Evolutionary conservation across 2,329 filamentous ascomycete species (phyloP).

Genomic region (Hypoxylon sp.): DNA sequence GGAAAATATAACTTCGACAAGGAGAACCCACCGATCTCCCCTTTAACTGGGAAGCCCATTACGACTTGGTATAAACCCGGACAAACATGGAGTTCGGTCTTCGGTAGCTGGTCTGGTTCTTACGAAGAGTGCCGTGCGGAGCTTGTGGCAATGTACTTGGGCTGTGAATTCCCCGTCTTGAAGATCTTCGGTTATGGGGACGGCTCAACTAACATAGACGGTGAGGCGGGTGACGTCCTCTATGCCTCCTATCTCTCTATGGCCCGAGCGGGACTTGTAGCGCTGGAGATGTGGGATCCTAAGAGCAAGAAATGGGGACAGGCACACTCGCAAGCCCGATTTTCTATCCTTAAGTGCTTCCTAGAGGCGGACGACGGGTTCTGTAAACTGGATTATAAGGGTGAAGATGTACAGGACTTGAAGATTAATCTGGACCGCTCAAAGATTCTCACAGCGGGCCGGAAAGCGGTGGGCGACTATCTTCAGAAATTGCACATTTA

Average conservation of each 20-base stretch:
- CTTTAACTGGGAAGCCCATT: conserved; percentile 82
- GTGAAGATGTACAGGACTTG: conserved; percentile 83
- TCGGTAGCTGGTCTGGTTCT: conserved; percentile 86
- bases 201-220: conserved; percentile 78
- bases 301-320: conserved; percentile 94
- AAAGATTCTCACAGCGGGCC: conserved; percentile 88
- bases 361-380: conserved; percentile 89
- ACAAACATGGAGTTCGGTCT: conserved; percentile 94
- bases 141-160: conserved; percentile 90
- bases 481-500: conserved; percentile 93
- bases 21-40: conserved; percentile 84
- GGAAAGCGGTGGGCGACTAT: conserved; percentile 85
- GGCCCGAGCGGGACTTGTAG: conserved; percentile 90
- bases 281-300: conserved; percentile 95
- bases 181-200: conserved; percentile 94
- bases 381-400: conserved; percentile 81
- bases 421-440: conserved; percentile 86
- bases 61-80: conserved; percentile 93
- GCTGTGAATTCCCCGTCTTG: conserved; percentile 89
- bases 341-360: conserved; percentile 87
- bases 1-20: conserved; percentile 92
- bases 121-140: conserved; percentile 98
- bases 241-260: conserved; percentile 92
- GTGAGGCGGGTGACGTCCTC: conserved; percentile 86
- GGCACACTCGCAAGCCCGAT: conserved; percentile 91